These are phyloP conservation scores for Venturia pyrina DNA, from an alignment of 2,329 filamentous ascomycete species.

Conservation along the genomic window DNA sequence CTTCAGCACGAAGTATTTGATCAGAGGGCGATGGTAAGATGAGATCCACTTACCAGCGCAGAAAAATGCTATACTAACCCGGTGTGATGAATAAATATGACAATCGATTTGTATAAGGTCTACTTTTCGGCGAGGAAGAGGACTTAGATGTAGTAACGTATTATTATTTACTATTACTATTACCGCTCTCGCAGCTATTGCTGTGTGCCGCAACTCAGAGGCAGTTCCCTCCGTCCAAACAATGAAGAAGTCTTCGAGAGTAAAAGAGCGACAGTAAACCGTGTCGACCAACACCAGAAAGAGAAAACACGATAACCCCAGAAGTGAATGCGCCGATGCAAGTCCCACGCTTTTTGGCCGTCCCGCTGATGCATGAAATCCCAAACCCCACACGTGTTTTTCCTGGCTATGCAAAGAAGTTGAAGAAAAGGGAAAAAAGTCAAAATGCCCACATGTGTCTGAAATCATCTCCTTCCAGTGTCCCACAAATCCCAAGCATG, in stretches of 20 bases:
- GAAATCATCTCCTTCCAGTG: not conserved
- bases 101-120: no score
- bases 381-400: not conserved
- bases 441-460: not conserved
- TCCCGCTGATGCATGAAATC: not conserved
- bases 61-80: no score
- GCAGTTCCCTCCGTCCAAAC: not conserved
- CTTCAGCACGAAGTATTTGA: no score
- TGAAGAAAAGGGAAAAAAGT: not conserved
- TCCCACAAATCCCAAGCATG: constrained; percentile 4
- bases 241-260: no score
- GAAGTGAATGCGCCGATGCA: no score
- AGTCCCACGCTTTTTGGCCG: not conserved
- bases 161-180: not conserved
- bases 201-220: not conserved
- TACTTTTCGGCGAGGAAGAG: no score
- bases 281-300: no score
- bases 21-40: no score
- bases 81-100: no score
- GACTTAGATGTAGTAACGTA: not conserved
- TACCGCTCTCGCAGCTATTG: not conserved
- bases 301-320: no score
- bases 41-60: no score
- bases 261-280: no score
- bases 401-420: not conserved